phyloP scores from a whole-genome alignment of 108 stramenopile species.

The Phaeodactylum tricornutum region DNA sequence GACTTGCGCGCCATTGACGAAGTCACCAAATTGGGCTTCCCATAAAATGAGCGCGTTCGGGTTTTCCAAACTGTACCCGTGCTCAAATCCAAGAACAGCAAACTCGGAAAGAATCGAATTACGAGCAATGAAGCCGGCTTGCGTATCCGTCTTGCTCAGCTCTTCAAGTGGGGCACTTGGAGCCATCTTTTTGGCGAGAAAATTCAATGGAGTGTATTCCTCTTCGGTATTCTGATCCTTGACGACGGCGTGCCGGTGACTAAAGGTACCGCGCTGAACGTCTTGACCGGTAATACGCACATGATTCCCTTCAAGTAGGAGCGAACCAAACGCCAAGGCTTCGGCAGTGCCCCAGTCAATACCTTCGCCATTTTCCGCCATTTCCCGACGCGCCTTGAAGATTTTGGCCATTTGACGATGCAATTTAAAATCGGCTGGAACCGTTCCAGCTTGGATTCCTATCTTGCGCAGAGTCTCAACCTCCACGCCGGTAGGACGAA shows the following conservation, averaged over 20 bases:
- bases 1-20: conserved; percentile 96
- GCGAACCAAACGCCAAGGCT: conserved; percentile 94
- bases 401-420: conserved; percentile 92
- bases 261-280: conserved; percentile 95
- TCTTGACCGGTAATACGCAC: conserved; percentile 98
- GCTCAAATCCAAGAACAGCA: conserved; percentile 97
- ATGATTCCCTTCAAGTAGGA: conserved; percentile 96
- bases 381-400: conserved; percentile 71
- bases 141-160: conserved; percentile 62
- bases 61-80: conserved; percentile 94
- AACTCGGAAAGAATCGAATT: conserved; percentile 97
- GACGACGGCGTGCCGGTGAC: conserved; percentile 94
- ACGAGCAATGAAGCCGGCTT: conserved; percentile 85
- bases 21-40: conserved; percentile 99
- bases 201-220: conserved; percentile 89
- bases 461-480: conserved; percentile 68
- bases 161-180: conserved; percentile 78
- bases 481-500: conserved; percentile 90
- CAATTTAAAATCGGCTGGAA: conserved; percentile 85
- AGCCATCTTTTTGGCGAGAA: conserved; percentile 69
- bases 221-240: conserved; percentile 91
- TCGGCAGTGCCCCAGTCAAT: conserved; percentile 99
- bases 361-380: conserved; percentile 76
- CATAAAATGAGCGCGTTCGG: conserved; percentile 94
- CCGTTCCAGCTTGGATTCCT: conserved; percentile 70